Conservation (phyloP, 2,329 filamentous ascomycete genomes). For the Cadophora luteo-olivacea region DNA sequence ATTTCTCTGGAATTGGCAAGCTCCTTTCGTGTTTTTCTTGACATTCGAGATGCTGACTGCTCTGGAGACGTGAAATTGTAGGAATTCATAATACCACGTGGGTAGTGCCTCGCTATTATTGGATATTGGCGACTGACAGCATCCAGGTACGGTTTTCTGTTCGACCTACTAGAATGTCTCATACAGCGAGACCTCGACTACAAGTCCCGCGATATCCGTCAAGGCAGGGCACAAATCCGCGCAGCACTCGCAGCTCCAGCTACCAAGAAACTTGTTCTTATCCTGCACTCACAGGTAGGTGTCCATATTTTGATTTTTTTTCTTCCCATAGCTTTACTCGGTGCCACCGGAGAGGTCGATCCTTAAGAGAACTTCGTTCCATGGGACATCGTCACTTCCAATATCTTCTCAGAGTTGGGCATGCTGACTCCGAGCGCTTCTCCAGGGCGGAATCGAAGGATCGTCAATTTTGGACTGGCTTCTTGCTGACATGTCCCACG, state of each 20-base stretch:
- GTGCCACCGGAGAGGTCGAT: too few species aligned
- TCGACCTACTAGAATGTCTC: constrained; percentile 79
- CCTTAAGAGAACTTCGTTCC: not conserved
- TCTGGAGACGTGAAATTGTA: constrained; percentile 53
- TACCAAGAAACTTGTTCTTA: constrained; percentile 74
- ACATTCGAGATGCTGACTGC: constrained; percentile 29
- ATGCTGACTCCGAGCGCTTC: not conserved
- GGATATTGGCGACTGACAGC: constrained; percentile 8
- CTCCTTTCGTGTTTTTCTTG: constrained; percentile 38
- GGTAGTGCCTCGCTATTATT: constrained; percentile 54
- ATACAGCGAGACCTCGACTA: constrained; percentile 78
- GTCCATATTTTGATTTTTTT: not conserved
- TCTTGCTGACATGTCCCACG: constrained; percentile 72
- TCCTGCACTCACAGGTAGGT: constrained; percentile 67
- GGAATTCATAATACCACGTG: constrained; percentile 79
- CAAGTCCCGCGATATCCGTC: constrained; percentile 69
- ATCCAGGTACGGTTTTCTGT: constrained; percentile 67
- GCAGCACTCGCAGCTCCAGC: constrained; percentile 59
- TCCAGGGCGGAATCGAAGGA: constrained; percentile 74
- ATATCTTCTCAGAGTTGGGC: not conserved
- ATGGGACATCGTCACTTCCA: too few species aligned
- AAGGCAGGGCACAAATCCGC: constrained; percentile 66
- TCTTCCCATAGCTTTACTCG: not conserved
- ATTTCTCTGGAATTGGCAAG: not conserved
- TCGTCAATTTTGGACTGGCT: constrained; percentile 79